A percentile compares a stretch with the other conserved stretches of the same genome.
Conservation (phyloP, 2,329 filamentous ascomycete species). For the Didymella pomorum region DNA sequence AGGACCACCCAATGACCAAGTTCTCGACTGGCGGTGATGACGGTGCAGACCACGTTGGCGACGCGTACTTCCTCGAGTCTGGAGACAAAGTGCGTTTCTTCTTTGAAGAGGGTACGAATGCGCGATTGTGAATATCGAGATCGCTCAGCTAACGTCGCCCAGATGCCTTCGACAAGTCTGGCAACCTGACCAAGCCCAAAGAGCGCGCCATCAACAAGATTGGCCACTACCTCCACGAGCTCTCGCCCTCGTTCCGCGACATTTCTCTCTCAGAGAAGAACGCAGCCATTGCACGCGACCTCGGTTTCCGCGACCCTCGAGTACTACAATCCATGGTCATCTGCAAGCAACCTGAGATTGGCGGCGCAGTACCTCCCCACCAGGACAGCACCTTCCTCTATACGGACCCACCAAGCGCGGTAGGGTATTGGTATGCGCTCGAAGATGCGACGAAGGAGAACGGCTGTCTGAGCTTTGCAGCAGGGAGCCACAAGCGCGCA, state of each 20-base stretch:
- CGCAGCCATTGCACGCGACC: slow-evolving; percentile 70
- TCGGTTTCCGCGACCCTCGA: slow-evolving; percentile 79
- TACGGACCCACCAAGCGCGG: slow-evolving; percentile 84
- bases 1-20: slow-evolving; percentile 87
- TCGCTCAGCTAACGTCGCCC: not conserved
- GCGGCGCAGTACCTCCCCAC: slow-evolving; percentile 87
- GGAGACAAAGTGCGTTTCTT: slow-evolving; percentile 96
- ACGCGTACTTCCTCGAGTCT: slow-evolving; percentile 90
- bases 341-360: slow-evolving; percentile 97
- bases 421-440: slow-evolving; percentile 97
- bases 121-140: not conserved
- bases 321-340: slow-evolving; percentile 96
- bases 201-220: slow-evolving; percentile 80
- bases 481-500: slow-evolving; percentile 79
- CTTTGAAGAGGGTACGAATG: slow-evolving; percentile 76
- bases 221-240: slow-evolving; percentile 59
- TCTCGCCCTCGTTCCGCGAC: slow-evolving; percentile 58
- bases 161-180: slow-evolving; percentile 77
- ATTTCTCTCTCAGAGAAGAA: slow-evolving; percentile 64
- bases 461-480: slow-evolving; percentile 86
- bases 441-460: slow-evolving; percentile 90
- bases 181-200: slow-evolving; percentile 78
- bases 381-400: slow-evolving; percentile 94
- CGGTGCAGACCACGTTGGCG: slow-evolving; percentile 79
- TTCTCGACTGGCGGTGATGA: slow-evolving; percentile 84